phyloP scores from a whole-genome alignment of 2,329 filamentous ascomycete species.

The Nakataea oryzae region DNA sequence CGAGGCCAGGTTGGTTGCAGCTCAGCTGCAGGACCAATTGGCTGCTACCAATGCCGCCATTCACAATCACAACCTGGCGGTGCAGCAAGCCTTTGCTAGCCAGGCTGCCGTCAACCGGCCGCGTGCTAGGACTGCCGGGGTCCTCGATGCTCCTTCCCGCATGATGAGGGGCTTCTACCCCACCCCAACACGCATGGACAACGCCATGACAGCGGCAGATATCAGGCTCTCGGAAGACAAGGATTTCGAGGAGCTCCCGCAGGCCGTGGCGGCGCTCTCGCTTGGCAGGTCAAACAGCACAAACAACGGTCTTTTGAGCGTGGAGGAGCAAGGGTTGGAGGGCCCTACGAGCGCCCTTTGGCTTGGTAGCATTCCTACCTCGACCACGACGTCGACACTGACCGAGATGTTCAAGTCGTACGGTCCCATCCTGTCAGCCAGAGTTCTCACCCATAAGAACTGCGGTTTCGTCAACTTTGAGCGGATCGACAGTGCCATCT shows the following conservation, averaged over 20 bases:
- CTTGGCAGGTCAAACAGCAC: constrained; percentile 56
- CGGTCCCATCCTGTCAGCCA: constrained; percentile 79
- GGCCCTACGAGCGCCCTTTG: constrained; percentile 88
- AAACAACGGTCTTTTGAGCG: constrained; percentile 56
- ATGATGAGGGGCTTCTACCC: constrained; percentile 65
- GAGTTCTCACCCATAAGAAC: constrained; percentile 96
- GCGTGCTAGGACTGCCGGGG: constrained; percentile 81
- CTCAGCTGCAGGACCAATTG: constrained; percentile 50
- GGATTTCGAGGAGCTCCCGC: constrained; percentile 70
- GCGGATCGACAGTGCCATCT: constrained; percentile 77
- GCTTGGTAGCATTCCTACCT: constrained; percentile 95
- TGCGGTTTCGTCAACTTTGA: constrained; percentile 99
- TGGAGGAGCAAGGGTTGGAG: constrained; percentile 72
- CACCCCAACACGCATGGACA: constrained; percentile 63
- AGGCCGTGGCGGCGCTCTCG: constrained; percentile 73
- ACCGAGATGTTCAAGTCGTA: constrained; percentile 94
- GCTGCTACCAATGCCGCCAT: constrained; percentile 61
- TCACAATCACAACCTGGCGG: constrained; percentile 83
- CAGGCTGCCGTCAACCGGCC: constrained; percentile 75
- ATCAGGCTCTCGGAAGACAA: constrained; percentile 63
- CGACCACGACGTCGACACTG: constrained; percentile 88
- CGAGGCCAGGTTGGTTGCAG: constrained; percentile 46
- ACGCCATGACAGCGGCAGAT: constrained; percentile 64
- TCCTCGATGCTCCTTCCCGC: constrained; percentile 68
- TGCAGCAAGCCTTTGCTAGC: constrained; percentile 85